Base-by-base conservation (phyloP, 2,329 filamentous ascomycete species). In the Pseudopithomyces chartarum region DNA sequence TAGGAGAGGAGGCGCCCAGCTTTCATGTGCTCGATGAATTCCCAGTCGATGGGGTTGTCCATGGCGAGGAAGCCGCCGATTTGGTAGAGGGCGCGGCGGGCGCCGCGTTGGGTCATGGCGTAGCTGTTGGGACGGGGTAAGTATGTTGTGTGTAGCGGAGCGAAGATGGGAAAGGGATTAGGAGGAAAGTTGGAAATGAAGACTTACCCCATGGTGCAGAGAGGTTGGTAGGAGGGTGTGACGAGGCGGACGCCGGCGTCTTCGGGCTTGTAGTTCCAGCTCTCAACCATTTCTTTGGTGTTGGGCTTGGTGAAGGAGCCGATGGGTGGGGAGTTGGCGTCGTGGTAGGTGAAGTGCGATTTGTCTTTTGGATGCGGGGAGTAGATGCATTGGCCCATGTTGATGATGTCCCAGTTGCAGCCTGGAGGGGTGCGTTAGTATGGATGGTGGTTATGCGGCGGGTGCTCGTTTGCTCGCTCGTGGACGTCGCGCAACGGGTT, bases 361-460 rank as follows among this genome's bases (percentile, higher is more conserved):
- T 69, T 40, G 29, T 47, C 29, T 13, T 54, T 45, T 17, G 60
- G 57, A n/a, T 56, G 49, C 7, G 61, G 34, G 45, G 61, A 63
- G 17, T 57, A 59, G 22, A 74, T 61, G 34, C 76, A 79, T 65
- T 78, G 76, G 57, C 76, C 75, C 15, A 78, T 70, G 59, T 76
- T 76, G 50, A 79, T 69, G 26, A 78, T 55, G 29, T 77, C 73
- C 75, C 76, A 78, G 26, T 61, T 53, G 52, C 44, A 54, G 52
- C 52, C 22, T 45, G 55, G 51, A n/a, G 42, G 39, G 34, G 49
- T 47, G 6, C 6, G 50, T 44, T 36, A 44, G 50, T 26, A 54
- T 32, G n/a, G 15, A n/a, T 13, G 34, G 34, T 13, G 34, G 5
- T 13, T n/a, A 13, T 38, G 40, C 20, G 40, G 4, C 23, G 19